Conservation (phyloP, 2,329 filamentous ascomycete genomes). For the Canariomyces notabilis region DNA sequence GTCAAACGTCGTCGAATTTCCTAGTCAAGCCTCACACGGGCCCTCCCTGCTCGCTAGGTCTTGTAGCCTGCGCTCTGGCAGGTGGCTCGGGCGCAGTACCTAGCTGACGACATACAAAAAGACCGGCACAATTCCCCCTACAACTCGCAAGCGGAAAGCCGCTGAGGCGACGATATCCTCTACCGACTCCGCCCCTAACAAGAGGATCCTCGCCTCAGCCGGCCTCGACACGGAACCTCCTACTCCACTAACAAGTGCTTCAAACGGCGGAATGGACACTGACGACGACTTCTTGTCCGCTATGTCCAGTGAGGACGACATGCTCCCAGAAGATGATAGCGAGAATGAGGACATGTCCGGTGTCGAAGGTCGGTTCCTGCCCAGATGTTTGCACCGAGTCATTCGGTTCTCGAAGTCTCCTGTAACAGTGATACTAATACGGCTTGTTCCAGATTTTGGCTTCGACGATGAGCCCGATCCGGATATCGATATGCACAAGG, state of each 20-base stretch:
- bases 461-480: slow-evolving; percentile 53
- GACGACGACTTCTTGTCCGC: slow-evolving; percentile 91
- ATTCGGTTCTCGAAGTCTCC: slow-evolving; percentile 8
- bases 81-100: slow-evolving; percentile 15
- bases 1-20: neutral
- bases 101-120: slow-evolving; percentile 12
- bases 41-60: neutral
- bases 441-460: slow-evolving; percentile 47
- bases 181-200: slow-evolving; percentile 40
- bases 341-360: slow-evolving; percentile 62
- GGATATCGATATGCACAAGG: slow-evolving; percentile 51
- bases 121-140: slow-evolving; percentile 52
- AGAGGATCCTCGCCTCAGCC: slow-evolving; percentile 52
- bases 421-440: slow-evolving; percentile 1
- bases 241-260: slow-evolving; percentile 50
- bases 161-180: slow-evolving; percentile 58
- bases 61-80: neutral
- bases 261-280: slow-evolving; percentile 71
- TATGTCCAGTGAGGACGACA: slow-evolving; percentile 70
- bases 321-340: slow-evolving; percentile 71
- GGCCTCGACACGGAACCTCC: slow-evolving; percentile 48
- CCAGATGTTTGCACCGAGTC: slow-evolving; percentile 2
- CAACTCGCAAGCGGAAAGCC: slow-evolving; percentile 58
- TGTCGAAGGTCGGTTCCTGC: slow-evolving; percentile 41
- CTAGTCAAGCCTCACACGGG: neutral